Percentiles rank a stretch among this genome's conserved stretches.
These are phyloP conservation scores for Purshia tridentata DNA, from an alignment of 306 rosid species.

Conservation along the genomic window DNA sequence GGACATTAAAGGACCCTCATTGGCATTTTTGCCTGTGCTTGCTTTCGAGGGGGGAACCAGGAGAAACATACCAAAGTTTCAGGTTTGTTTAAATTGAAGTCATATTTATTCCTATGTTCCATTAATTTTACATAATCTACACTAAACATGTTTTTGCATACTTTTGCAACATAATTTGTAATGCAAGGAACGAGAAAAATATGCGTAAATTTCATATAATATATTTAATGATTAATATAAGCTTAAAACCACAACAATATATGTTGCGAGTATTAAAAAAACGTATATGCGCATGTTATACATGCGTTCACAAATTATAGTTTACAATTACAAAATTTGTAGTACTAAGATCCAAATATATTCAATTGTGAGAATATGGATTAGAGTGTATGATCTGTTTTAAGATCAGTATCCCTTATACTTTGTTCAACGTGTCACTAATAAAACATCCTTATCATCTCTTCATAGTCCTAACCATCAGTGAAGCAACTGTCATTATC, in stretches of 20 bases:
- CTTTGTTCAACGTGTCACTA: neutral
- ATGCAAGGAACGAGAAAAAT: too few relatives aligned
- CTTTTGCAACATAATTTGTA: too few relatives aligned
- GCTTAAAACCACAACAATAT: too few relatives aligned
- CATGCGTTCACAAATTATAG: neutral
- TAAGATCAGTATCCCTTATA: neutral
- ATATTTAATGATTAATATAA: too few relatives aligned
- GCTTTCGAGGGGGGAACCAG: constrained; percentile 99
- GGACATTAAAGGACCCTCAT: constrained; percentile 84
- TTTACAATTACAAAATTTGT: neutral
- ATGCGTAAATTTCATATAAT: too few relatives aligned
- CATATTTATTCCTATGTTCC: neutral
- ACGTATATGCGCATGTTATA: neutral
- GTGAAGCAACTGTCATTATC: neutral
- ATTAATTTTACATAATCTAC: too few relatives aligned
- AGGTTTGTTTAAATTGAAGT: constrained; percentile 44
- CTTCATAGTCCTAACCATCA: neutral
- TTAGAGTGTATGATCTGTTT: neutral
- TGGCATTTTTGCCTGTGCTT: constrained; percentile 87
- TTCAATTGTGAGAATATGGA: neutral
- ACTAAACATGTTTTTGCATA: too few relatives aligned
- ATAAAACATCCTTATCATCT: neutral
- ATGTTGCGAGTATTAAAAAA: too few relatives aligned
- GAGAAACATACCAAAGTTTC: constrained; percentile 89
- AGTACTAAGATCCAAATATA: neutral